A percentile compares a stretch with the other conserved stretches of the same genome.
Evolutionary conservation across 768 basidiomycete genomes (phyloP).

Genomic region (Leccinum arenicola): DNA sequence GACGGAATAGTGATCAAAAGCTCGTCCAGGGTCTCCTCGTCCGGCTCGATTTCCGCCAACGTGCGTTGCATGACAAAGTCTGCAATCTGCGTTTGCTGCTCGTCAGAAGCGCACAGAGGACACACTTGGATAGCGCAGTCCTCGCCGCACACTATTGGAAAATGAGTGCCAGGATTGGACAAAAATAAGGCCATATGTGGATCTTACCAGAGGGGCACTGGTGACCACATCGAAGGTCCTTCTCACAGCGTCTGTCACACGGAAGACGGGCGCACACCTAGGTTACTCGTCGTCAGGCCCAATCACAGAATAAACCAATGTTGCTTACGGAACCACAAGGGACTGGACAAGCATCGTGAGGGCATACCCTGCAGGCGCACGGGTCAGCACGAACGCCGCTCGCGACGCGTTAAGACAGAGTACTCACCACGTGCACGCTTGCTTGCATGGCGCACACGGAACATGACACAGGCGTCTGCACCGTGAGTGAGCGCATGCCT

Average conservation of each 20-base stretch:
- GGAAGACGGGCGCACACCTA: slow-evolving; percentile 66
- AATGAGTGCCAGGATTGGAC: neutral
- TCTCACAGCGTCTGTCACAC: slow-evolving; percentile 54
- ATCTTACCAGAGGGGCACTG: slow-evolving; percentile 60
- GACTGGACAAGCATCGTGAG: slow-evolving; percentile 54
- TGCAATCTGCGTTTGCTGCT: slow-evolving; percentile 36
- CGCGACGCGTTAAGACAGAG: neutral
- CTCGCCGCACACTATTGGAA: slow-evolving; percentile 61
- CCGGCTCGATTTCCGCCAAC: slow-evolving; percentile 46
- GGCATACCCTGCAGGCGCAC: slow-evolving; percentile 42
- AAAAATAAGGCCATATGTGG: neutral
- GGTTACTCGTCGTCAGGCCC: neutral
- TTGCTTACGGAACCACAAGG: slow-evolving; percentile 65
- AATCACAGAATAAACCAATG: neutral
- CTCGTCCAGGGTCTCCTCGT: slow-evolving; percentile 42
- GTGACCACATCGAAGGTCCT: slow-evolving; percentile 56
- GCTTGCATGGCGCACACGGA: slow-evolving; percentile 61
- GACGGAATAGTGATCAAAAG: slow-evolving; percentile 57
- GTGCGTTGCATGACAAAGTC: slow-evolving; percentile 57
- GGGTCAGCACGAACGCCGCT: slow-evolving; percentile 1
- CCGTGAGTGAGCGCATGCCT: slow-evolving; percentile 50
- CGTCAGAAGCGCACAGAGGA: too few species aligned
- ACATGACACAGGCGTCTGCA: slow-evolving; percentile 49
- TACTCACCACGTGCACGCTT: slow-evolving; percentile 54
- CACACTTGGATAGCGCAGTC: slow-evolving; percentile 35